phyloP scores from a whole-genome alignment of 345 rosid genomes.

The Eucalyptus virginea region DNA sequence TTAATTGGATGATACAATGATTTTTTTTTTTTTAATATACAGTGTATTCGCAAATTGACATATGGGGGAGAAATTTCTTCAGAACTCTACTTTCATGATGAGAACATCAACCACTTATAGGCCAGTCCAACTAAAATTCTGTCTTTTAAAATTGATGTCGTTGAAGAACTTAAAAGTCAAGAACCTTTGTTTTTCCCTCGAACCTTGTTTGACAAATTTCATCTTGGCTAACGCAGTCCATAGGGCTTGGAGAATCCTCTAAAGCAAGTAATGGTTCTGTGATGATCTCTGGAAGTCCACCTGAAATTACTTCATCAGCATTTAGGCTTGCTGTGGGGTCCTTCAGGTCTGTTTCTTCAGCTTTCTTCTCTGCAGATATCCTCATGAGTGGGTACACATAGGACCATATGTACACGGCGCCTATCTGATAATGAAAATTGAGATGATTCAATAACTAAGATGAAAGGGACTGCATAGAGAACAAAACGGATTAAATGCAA shows the following conservation, averaged over 20 bases:
- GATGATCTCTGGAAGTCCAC: neutral
- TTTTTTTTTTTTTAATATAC: too few relatives aligned
- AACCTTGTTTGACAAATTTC: neutral
- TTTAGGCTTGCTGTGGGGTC: neutral
- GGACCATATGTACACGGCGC: neutral
- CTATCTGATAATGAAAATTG: neutral
- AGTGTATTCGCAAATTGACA: neutral
- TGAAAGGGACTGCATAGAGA: neutral
- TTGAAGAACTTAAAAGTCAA: neutral
- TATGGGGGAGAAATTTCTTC: neutral
- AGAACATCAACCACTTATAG: neutral
- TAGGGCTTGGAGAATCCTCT: neutral
- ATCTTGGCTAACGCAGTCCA: neutral
- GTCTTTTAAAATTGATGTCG: neutral
- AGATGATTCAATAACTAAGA: neutral
- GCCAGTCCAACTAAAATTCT: neutral
- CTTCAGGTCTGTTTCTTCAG: neutral
- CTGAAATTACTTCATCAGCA: neutral
- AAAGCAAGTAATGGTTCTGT: neutral
- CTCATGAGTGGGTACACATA: constrained; percentile 4
- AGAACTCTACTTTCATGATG: neutral
- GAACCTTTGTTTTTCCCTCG: neutral
- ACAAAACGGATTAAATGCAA: neutral
- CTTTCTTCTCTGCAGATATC: neutral
- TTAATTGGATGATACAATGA: neutral